Percentiles rank a stretch among this genome's conserved stretches.
phyloP scores from a whole-genome alignment of 768 basidiomycete species.

The Mycena vulgaris region DNA sequence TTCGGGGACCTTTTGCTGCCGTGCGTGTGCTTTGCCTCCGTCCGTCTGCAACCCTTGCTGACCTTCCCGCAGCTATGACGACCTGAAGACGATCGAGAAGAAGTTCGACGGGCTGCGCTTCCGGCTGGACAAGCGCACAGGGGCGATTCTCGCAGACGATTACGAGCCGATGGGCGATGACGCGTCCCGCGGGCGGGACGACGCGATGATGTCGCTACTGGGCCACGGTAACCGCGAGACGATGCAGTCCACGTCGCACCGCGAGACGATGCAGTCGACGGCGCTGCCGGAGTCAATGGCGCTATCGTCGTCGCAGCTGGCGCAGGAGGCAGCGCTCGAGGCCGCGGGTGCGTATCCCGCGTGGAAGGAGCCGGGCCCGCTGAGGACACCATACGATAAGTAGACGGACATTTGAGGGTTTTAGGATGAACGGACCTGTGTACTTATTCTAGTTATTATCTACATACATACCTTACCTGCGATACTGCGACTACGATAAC shows the following conservation, averaged over 20 bases:
- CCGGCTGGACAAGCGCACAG: constrained; percentile 69
- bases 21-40: neutral
- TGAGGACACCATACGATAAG: constrained; percentile 30
- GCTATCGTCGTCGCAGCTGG: constrained; percentile 45
- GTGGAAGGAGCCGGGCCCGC: constrained; percentile 17
- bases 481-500: too few relatives aligned
- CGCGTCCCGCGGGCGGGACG: constrained; percentile 49
- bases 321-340: constrained; percentile 39
- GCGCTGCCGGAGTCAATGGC: too few relatives aligned
- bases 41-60: neutral
- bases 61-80: constrained; percentile 57
- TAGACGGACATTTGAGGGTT: constrained; percentile 1
- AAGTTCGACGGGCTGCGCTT: constrained; percentile 69
- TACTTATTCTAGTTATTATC: constrained; percentile 11
- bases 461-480: constrained; percentile 13
- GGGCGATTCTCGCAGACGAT: constrained; percentile 74
- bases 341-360: constrained; percentile 19
- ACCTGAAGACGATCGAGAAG: constrained; percentile 57
- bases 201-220: constrained; percentile 57
- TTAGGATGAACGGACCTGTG: constrained; percentile 23
- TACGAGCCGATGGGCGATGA: constrained; percentile 44
- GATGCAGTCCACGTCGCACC: constrained; percentile 43
- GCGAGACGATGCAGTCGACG: constrained; percentile 35
- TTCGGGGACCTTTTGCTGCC: constrained; percentile 75
- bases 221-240: constrained; percentile 35